Evolutionary conservation across 163 green algal genomes (phyloP).

Genomic region (Prototheca cutis): DNA sequence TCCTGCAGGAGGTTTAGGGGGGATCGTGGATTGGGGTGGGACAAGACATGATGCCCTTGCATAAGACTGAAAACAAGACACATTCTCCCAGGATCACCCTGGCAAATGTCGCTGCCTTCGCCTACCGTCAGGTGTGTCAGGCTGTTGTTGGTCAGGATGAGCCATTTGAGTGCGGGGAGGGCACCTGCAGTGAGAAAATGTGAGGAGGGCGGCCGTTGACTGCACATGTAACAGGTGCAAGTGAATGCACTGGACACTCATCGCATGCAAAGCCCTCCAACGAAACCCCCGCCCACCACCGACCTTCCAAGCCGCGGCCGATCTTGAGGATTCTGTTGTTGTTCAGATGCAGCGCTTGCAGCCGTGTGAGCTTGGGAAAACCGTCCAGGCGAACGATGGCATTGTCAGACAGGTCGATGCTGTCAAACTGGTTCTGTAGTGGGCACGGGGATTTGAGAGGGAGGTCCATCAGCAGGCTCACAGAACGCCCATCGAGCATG

Average conservation of each 20-base stretch:
- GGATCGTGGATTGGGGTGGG: no score
- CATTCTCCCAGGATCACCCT: no score
- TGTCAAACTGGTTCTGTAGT: conserved; percentile 94
- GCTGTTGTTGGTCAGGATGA: conserved; percentile 90
- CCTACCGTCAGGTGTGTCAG: conserved; percentile 70
- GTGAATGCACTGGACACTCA: neutral
- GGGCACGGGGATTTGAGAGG: neutral
- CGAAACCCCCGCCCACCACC: neutral
- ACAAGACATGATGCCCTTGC: no score
- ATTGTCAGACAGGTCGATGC: conserved; percentile 95
- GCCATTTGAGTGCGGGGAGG: conserved; percentile 63
- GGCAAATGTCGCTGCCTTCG: no score
- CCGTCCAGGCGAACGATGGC: conserved; percentile 87
- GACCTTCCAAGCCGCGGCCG: conserved; percentile 52
- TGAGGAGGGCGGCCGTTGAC: no score
- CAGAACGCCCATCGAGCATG: neutral
- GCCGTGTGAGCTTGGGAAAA: conserved; percentile 76
- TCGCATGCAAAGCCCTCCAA: neutral
- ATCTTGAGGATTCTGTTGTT: conserved; percentile 91
- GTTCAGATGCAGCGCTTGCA: conserved; percentile 78
- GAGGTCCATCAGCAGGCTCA: neutral
- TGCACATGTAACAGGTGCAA: neutral
- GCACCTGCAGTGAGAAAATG: conserved; percentile 19
- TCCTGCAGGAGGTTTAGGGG: conserved; percentile 64
- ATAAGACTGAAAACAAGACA: no score